A percentile compares a stretch with the other conserved stretches of the same genome.
Evolutionary conservation across 169 alveolate species (phyloP).

Genomic region (Perkinsus chesapeaki): DNA sequence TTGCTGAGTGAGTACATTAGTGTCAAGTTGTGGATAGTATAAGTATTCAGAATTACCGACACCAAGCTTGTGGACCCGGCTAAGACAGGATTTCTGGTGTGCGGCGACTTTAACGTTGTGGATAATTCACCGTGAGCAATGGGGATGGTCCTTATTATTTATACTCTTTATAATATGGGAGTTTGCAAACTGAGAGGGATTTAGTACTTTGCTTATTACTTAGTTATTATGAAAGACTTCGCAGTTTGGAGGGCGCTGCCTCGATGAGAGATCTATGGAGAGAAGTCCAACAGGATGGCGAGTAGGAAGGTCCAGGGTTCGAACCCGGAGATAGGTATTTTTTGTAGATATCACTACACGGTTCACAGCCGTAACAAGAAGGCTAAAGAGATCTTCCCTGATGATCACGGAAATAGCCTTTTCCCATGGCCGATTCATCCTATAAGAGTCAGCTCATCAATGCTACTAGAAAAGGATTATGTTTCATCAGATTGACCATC

Average conservation of each 20-base stretch:
- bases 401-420: neutral
- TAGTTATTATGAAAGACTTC: neutral
- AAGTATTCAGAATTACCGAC: neutral
- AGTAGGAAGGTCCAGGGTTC: neutral
- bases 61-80: neutral
- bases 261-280: neutral
- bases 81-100: neutral
- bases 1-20: neutral
- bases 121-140: neutral
- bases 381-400: neutral
- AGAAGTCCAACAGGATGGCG: neutral
- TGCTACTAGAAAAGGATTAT: neutral
- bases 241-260: neutral
- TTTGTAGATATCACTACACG: neutral
- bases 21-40: neutral
- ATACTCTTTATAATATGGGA: too few relatives aligned
- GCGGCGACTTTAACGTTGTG: neutral
- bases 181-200: neutral
- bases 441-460: neutral
- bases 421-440: neutral
- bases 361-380: neutral
- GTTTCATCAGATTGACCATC: neutral
- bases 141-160: too few relatives aligned
- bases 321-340: neutral
- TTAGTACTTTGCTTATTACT: neutral